Conservation (phyloP, 2,329 filamentous ascomycete genomes). For the Alternaria triticina region DNA sequence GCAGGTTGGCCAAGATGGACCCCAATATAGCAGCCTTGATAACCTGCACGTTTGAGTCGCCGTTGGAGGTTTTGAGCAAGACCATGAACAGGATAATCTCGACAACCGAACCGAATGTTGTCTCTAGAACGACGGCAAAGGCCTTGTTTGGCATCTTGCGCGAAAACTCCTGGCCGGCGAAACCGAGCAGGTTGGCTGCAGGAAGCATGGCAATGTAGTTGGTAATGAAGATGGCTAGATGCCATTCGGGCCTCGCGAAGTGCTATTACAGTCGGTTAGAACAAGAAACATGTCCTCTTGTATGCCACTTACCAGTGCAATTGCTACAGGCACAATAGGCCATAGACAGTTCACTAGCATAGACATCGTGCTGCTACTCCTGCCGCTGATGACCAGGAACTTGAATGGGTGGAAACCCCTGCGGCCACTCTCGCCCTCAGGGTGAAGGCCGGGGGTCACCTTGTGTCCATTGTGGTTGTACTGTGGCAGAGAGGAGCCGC, state of each 20-base stretch:
- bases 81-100: constrained; percentile 86
- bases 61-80: constrained; percentile 62
- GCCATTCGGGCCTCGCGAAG: constrained; percentile 61
- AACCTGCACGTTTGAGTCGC: constrained; percentile 62
- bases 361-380: constrained; percentile 68
- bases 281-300: background rate
- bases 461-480: constrained; percentile 55
- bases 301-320: constrained; percentile 61
- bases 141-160: constrained; percentile 76
- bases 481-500: constrained; percentile 33
- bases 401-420: constrained; percentile 67
- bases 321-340: constrained; percentile 75
- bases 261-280: constrained; percentile 41
- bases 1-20: constrained; percentile 80
- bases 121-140: constrained; percentile 66
- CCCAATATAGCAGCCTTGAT: constrained; percentile 85
- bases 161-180: constrained; percentile 73
- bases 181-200: constrained; percentile 76
- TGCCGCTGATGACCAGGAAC: constrained; percentile 69
- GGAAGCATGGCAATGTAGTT: constrained; percentile 81
- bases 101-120: constrained; percentile 72
- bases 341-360: constrained; percentile 73
- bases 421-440: constrained; percentile 72
- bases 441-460: constrained; percentile 52
- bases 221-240: constrained; percentile 71